Base-by-base conservation (phyloP, 208 protist genomes). In the Balamuthia mandrillaris region DNA sequence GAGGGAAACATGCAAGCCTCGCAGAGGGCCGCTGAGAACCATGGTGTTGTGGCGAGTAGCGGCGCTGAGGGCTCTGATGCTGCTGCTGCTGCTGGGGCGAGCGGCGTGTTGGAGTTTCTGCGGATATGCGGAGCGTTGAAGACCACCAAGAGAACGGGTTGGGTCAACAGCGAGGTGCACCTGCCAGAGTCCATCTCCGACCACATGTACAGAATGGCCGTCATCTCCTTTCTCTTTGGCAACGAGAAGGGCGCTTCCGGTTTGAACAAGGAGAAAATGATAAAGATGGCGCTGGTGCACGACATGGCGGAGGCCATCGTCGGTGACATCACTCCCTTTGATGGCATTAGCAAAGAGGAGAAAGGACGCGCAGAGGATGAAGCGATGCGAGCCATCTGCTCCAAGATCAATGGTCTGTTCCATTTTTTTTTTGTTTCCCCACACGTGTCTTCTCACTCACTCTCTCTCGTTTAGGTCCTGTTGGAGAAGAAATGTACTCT, bases 221-320 rank as follows among this genome's bases (percentile, higher is more conserved):
- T 70, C 61, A 70, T 70, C 37, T 2, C 61, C 61, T 49, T 70
- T 33, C 61, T 70, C 16, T 70, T 70, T 70, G 61, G 37, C 61
- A 39, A 70, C 61, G n/a, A n/a, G n/a, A n/a, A n/a, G n/a, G n/a
- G n/a, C n/a, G n/a, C n/a, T n/a, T 70, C 61, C n/a, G n/a, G 37
- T 31, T 18, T 70, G 16, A 45, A 70, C 37, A 70, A 70, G 27
- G 61, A 70, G 61, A 33, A n/a, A 21, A 70, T 70, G 61, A 39
- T 70, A 14, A 70, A 70, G 33, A 1, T 70, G 5, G 61, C 61
- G 7, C 61, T 70, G 4, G 61, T 70, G 2, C 61, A 70, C 61
- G 61, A 70, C 37, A 70, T 70, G 61, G 61, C 61, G 16, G 56
- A 63, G 47, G 61, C 61, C 2, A 70, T 70, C 33, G 61, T 70